Conservation (phyloP, 2,329 filamentous ascomycete genomes). For the Pseudovirgaria hyperparasitica region DNA sequence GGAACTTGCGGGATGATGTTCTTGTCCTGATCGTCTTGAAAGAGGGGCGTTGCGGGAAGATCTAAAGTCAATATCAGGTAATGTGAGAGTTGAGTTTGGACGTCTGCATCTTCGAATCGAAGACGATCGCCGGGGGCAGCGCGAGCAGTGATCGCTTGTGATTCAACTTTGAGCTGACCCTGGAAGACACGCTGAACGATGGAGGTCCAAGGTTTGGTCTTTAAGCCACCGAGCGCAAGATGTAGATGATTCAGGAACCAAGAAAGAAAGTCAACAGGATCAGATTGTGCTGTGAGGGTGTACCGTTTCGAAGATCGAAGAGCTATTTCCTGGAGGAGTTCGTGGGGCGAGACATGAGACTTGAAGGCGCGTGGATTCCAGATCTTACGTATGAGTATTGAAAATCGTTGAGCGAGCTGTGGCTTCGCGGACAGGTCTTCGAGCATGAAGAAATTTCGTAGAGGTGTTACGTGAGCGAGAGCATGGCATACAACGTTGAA, state of each 20-base stretch:
- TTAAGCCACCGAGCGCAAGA: conserved; percentile 78
- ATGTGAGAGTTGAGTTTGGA: conserved; percentile 62
- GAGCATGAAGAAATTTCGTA: conserved; percentile 85
- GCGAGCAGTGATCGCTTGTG: conserved; percentile 83
- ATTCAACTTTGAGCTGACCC: conserved; percentile 81
- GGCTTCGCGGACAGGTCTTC: conserved; percentile 63
- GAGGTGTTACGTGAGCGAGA: conserved; percentile 73
- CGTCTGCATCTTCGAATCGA: conserved; percentile 84
- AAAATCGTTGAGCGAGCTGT: conserved; percentile 78
- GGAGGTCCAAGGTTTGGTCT: conserved; percentile 69
- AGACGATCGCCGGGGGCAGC: conserved; percentile 78
- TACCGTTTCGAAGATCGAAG: conserved; percentile 86
- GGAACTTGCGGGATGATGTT: conserved; percentile 95
- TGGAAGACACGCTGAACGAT: conserved; percentile 92
- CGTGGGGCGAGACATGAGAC: conserved; percentile 91
- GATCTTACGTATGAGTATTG: conserved; percentile 85
- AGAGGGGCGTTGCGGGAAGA: conserved; percentile 79
- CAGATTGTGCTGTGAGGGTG: conserved; percentile 78
- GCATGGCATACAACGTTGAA: conserved; percentile 91
- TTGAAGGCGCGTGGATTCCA: conserved; percentile 98
- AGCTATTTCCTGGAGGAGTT: conserved; percentile 88
- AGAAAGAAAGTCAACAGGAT: conserved; percentile 89
- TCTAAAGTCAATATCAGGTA: conserved; percentile 92
- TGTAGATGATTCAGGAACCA: conserved; percentile 98
- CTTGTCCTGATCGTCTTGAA: conserved; percentile 86